Evolutionary conservation across 495 filamentous ascomycete species (phyloP).

Genomic region (Neurospora sp.): DNA sequence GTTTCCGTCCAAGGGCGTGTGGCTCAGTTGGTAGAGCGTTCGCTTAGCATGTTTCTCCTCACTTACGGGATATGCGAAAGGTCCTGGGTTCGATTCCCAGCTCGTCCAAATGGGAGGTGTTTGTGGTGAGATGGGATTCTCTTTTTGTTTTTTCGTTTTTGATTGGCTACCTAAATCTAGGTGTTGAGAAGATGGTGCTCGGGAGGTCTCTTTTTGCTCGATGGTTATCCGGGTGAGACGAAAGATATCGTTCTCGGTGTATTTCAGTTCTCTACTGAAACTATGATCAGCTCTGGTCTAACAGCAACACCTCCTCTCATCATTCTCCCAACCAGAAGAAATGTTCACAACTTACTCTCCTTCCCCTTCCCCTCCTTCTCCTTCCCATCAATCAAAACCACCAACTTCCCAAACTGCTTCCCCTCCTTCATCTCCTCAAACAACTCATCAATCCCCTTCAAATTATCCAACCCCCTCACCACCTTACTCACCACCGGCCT

Average conservation of each 20-base stretch:
- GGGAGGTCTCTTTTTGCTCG: background rate
- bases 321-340: background rate
- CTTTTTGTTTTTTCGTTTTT: no score
- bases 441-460: conserved; percentile 53
- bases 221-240: no score
- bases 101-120: background rate
- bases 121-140: background rate
- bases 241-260: no score
- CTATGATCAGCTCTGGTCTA: background rate
- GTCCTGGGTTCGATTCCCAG: background rate
- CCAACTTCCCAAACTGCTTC: conserved; percentile 71
- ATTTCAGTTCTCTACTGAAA: no score
- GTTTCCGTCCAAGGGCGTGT: background rate
- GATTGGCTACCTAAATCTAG: no score
- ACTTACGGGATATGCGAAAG: background rate
- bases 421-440: conserved; percentile 69
- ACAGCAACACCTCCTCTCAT: background rate
- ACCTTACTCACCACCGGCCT: conserved; percentile 53
- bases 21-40: background rate
- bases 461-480: conserved; percentile 52
- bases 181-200: background rate
- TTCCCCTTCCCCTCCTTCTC: conserved; percentile 3
- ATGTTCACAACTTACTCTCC: background rate
- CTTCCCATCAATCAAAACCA: conserved; percentile 37
- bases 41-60: background rate